Conservation (phyloP, 2,329 filamentous ascomycete genomes). For the Geoglossum cookeanum region DNA sequence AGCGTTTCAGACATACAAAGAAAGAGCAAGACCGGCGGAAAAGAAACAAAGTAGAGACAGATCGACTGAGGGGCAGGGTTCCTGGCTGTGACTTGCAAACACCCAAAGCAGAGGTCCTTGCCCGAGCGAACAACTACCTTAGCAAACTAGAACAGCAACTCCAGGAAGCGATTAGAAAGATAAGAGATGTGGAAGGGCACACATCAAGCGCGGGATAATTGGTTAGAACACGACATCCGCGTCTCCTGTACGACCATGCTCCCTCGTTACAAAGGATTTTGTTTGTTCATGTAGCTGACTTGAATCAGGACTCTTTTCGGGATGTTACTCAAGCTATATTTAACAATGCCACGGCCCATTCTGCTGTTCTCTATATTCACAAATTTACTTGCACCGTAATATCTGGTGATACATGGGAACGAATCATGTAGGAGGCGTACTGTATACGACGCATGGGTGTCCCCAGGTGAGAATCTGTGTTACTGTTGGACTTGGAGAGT, state of each 20-base stretch:
- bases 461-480: background rate
- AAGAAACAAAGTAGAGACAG: background rate
- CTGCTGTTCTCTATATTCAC: background rate
- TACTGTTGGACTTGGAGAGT: background rate
- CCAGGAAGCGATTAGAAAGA: background rate
- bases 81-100: background rate
- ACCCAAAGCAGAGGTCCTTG: background rate
- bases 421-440: background rate
- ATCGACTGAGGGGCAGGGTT: background rate
- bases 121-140: background rate
- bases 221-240: background rate
- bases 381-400: background rate
- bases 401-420: background rate
- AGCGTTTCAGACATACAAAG: background rate
- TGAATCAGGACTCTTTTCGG: background rate
- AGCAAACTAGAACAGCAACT: background rate
- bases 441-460: background rate
- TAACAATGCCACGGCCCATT: background rate
- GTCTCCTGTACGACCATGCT: background rate
- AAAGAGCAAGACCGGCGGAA: conserved; percentile 2
- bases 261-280: background rate
- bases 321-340: background rate
- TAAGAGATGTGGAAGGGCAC: background rate
- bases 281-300: background rate
- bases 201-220: background rate